Base-by-base conservation (phyloP, 1,284 basidiomycete genomes). In the Exobasidium rhododendri region DNA sequence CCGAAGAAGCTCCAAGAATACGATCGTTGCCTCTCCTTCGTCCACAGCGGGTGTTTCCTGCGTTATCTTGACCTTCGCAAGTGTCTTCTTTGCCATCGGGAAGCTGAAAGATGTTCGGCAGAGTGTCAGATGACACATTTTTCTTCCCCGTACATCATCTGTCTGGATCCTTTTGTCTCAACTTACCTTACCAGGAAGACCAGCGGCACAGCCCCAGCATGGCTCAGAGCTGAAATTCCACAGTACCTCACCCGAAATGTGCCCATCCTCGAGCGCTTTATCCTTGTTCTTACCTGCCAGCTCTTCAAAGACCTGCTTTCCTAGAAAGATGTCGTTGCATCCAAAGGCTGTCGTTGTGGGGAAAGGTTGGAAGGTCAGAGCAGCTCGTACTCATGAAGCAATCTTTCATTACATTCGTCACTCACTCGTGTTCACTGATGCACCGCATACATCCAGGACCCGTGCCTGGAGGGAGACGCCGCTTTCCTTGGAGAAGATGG, bases 371-470 rank as follows among this genome's bases (percentile, higher is more conserved):
- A n/a, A n/a, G n/a, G n/a, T n/a, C n/a, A n/a, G n/a, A n/a, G n/a
- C n/a, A n/a, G n/a, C n/a, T n/a, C n/a, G n/a, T n/a, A n/a, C n/a
- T n/a, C n/a, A n/a, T n/a, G n/a, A n/a, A n/a, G n/a, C n/a, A n/a
- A n/a, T n/a, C n/a, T n/a, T n/a, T n/a, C n/a, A n/a, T n/a, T n/a
- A n/a, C n/a, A n/a, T n/a, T n/a, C n/a, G n/a, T n/a, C n/a, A n/a
- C n/a, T n/a, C n/a, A n/a, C n/a, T 45, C 3, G 44, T 45, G 10
- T 45, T 45, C 3, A 22, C n/a, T n/a, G 24, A 22, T n/a, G 56
- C 56, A 53, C 56, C 56, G 28, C 56, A 57, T 7, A 44, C 26
- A 20, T 57, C 56, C 20, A 57, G 28, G 28, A 57, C 56, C 28
- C 56, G 29, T 46, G 56, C 56, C 20, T 49, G 40, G 28, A 44